Base-by-base conservation (phyloP, 1,139 yeast species). In the Blastobotrys illinoisensis region DNA sequence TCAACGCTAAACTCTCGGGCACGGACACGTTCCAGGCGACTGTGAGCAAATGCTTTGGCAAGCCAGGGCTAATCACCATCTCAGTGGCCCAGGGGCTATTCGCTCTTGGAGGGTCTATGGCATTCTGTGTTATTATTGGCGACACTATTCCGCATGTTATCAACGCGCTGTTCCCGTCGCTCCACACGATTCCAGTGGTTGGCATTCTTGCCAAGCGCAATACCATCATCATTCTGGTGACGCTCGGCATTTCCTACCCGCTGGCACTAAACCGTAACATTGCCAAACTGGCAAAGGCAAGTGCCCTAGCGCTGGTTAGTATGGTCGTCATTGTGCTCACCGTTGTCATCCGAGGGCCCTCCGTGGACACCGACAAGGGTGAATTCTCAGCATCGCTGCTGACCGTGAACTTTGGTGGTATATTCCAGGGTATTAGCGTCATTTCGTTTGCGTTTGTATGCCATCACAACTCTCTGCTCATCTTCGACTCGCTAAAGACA, bases 101-200 rank as follows among this genome's bases (percentile, higher is more conserved):
- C 76, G 97, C 97, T 1, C 85, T 89, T 65, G 98, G 98, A 20
- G 98, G 98, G 0, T 83, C 91, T 61, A 85, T 90, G 78, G 97
- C 97, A 1, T 91, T 89, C 70, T 87, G 96, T 61, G 93, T 91
- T 54, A 91, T 91, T 62, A 88, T 91, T 46, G 98, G 98, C 19
- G 98, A 91, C 66, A 88, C 97, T 0, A 84, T 91, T 45, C 98
- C 98, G 0, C 97, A 89, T 67, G 97, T 91, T 4, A 68, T 91
- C 46, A 75, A 82, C 56, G 82, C 91, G 1, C 70, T 90, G 44
- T 78, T 88, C 56, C 88, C 88, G 0, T 63, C 71, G 7, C 69
- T 85, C 46, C 63, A 64, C 60, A 61, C 71, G 21, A 64, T 78
- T 43, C 67, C 76, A 2, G 66, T 79, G 48, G 60, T 74, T 21